These are phyloP conservation scores for Fusarium musae DNA, from an alignment of 2,329 filamentous ascomycete species.

Conservation along the genomic window DNA sequence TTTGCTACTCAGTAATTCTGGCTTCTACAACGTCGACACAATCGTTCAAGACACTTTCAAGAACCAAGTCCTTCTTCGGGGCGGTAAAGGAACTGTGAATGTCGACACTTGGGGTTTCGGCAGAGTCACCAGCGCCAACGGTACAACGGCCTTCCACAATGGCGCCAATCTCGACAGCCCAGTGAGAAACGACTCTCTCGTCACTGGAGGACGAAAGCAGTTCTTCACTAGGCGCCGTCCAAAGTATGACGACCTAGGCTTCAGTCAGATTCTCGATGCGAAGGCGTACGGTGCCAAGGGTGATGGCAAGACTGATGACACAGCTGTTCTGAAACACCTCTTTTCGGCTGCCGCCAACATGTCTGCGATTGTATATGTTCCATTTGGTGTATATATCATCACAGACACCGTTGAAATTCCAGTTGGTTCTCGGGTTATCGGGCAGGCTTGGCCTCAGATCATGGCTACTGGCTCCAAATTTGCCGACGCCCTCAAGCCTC, in stretches of 20 bases:
- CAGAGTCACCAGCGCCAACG: conserved; percentile 19
- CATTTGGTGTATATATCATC: conserved; percentile 58
- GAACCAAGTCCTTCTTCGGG: conserved; percentile 13
- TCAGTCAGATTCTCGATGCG: neutral
- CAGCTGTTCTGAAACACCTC: conserved; percentile 43
- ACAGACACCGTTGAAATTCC: conserved; percentile 59
- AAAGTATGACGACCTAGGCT: too few species aligned
- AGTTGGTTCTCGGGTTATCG: conserved; percentile 56
- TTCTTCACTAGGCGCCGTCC: conserved; percentile 20
- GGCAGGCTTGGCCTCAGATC: conserved; percentile 59
- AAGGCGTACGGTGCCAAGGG: conserved; percentile 64
- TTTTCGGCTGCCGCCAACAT: conserved; percentile 47
- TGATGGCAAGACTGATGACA: conserved; percentile 76
- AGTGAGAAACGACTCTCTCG: neutral
- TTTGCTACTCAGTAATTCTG: neutral
- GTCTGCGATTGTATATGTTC: conserved; percentile 55
- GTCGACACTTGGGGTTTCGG: conserved; percentile 22
- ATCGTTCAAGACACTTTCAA: conserved; percentile 5
- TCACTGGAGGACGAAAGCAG: neutral
- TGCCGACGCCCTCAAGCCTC: conserved; percentile 61
- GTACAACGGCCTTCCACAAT: conserved; percentile 17
- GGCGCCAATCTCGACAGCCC: conserved; percentile 2
- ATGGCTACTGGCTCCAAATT: conserved; percentile 63
- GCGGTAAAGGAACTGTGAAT: neutral
- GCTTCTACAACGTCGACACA: conserved; percentile 10